Percentiles rank a stretch among this genome's conserved stretches.
Evolutionary conservation across 106 monocot species (phyloP).

Genomic region (Triglochin maritima): DNA sequence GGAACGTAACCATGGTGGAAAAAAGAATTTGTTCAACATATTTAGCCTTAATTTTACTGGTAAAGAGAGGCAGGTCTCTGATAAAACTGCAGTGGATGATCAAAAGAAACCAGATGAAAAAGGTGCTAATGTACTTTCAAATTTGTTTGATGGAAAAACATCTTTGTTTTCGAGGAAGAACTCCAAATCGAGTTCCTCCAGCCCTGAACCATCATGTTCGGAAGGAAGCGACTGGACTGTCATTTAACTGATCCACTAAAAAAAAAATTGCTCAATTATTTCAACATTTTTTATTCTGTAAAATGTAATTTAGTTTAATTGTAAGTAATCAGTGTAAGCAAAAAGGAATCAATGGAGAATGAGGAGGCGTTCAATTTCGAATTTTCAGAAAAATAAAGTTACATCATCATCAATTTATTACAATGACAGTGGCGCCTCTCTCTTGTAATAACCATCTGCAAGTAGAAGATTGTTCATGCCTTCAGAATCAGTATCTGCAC

Average conservation of each 20-base stretch:
- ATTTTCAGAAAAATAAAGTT: too few species aligned
- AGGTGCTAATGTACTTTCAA: conserved; percentile 28
- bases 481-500: too few species aligned
- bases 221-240: conserved; percentile 43
- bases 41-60: conserved; percentile 41
- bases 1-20: conserved; percentile 22
- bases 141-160: conserved; percentile 50
- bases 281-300: too few species aligned
- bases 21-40: conserved; percentile 45
- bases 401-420: too few species aligned
- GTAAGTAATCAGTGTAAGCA: too few species aligned
- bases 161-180: conserved; percentile 52
- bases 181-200: conserved; percentile 16
- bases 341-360: too few species aligned
- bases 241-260: conserved; percentile 12
- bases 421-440: too few species aligned
- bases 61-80: conserved; percentile 33
- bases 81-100: conserved; percentile 30
- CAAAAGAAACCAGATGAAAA: conserved; percentile 51
- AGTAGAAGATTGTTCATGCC: too few species aligned
- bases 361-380: too few species aligned
- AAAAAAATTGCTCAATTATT: too few species aligned
- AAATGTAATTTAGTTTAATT: too few species aligned
- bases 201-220: conserved; percentile 7
- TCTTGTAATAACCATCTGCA: too few species aligned